These are phyloP conservation scores for Candida sakaeoensis DNA, from an alignment of 805 yeast genomes.

Conservation along the genomic window DNA sequence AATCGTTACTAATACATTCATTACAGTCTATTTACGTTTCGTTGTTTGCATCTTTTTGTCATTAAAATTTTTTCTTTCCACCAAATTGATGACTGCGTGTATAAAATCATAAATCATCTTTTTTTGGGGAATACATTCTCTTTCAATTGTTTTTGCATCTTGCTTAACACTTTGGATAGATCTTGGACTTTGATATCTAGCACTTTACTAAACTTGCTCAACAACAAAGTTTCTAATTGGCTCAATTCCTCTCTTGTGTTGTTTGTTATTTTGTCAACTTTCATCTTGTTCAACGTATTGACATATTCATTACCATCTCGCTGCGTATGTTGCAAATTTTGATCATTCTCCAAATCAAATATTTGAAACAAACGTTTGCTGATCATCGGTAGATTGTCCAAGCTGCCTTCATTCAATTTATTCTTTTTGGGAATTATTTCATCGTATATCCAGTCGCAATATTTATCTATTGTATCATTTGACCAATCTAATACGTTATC, in stretches of 20 bases:
- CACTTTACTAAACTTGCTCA: background rate
- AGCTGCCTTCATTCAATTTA: slow-evolving; percentile 10
- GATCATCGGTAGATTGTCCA: slow-evolving; percentile 22
- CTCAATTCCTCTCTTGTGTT: slow-evolving; percentile 3
- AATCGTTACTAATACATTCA: no score
- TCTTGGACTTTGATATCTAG: background rate
- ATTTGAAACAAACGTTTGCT: slow-evolving; percentile 30
- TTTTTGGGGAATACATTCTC: no score
- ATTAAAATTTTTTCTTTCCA: no score
- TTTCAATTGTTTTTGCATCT: background rate
- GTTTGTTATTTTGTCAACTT: background rate
- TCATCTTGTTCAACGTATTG: slow-evolving; percentile 1
- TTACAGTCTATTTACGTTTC: no score
- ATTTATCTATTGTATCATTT: slow-evolving; percentile 41
- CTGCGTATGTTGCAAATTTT: slow-evolving; percentile 4
- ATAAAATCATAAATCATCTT: no score
- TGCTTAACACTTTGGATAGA: slow-evolving; percentile 1
- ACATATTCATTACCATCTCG: slow-evolving; percentile 4
- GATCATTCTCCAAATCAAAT: slow-evolving; percentile 20
- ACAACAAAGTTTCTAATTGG: slow-evolving; percentile 2
- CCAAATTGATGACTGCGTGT: no score
- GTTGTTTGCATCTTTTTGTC: no score
- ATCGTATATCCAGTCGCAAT: slow-evolving; percentile 49
- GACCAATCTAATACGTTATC: slow-evolving; percentile 42
- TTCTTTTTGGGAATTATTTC: slow-evolving; percentile 22